Percentiles rank a stretch among this genome's conserved stretches.
Evolutionary conservation across 306 rosid genomes (phyloP).

Genomic region (Acmispon strigosus): DNA sequence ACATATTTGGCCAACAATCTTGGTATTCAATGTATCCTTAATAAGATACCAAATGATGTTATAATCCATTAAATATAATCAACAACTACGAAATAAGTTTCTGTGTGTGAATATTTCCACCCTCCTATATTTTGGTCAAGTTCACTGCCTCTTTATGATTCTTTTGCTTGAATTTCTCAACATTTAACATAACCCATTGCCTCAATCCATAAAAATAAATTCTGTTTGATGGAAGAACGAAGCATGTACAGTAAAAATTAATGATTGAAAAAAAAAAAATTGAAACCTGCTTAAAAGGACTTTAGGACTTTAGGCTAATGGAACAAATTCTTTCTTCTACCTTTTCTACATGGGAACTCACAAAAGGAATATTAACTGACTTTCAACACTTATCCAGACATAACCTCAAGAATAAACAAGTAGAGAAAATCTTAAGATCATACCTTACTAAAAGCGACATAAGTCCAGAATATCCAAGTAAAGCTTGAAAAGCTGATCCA

Average conservation of each 20-base stretch:
- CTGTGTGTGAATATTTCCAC: background rate
- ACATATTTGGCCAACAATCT: background rate
- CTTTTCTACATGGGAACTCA: no score
- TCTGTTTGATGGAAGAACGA: background rate
- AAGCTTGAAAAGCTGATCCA: conserved; percentile 81
- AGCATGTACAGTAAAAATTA: background rate
- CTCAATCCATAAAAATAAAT: background rate
- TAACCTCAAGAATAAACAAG: background rate
- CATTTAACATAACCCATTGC: background rate
- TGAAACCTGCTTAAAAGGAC: no score
- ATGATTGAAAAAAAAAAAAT: background rate
- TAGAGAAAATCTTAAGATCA: conserved; percentile 9
- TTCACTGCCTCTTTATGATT: background rate
- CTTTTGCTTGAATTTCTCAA: background rate
- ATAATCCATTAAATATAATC: background rate
- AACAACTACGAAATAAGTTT: background rate
- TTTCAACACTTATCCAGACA: no score
- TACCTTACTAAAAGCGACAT: conserved; percentile 87
- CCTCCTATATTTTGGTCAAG: background rate
- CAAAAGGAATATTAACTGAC: no score
- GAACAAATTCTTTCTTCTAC: no score
- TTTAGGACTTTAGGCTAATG: no score
- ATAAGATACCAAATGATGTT: background rate
- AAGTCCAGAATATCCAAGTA: conserved; percentile 92
- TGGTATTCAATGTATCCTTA: background rate